phyloP scores from a whole-genome alignment of 805 yeast species.

The Barnettozyma salicaria region DNA sequence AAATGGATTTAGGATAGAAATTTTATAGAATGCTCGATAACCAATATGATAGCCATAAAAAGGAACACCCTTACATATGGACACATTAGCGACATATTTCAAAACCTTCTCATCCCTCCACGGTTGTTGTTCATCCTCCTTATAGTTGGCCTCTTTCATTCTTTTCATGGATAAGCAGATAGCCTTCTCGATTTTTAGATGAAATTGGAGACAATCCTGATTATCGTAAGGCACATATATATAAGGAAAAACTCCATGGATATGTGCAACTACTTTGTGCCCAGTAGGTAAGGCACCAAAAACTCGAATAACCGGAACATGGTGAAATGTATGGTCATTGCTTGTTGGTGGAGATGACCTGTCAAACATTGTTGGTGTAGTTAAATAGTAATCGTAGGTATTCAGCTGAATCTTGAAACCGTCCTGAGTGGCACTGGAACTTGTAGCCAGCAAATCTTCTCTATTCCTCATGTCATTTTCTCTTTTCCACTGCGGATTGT shows the following conservation, averaged over 20 bases:
- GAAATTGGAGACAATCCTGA: conserved; percentile 35
- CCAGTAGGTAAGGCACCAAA: conserved; percentile 68
- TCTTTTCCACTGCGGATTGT: too few species aligned
- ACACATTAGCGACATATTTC: conserved; percentile 51
- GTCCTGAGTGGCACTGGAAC: conserved; percentile 1
- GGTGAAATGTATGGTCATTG: conserved; percentile 27
- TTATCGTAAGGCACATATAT: conserved; percentile 60
- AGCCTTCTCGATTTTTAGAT: conserved; percentile 38
- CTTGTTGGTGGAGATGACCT: conserved; percentile 27
- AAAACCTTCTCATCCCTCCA: conserved; percentile 17
- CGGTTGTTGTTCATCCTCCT: conserved; percentile 1
- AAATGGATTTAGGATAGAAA: conserved; percentile 59
- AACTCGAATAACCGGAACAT: conserved; percentile 71
- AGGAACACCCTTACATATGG: conserved; percentile 67
- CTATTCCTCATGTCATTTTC: conserved; percentile 9
- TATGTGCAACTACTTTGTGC: conserved; percentile 55
- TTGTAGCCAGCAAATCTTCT: conserved; percentile 6
- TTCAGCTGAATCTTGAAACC: conserved; percentile 45
- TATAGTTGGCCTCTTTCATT: conserved; percentile 7
- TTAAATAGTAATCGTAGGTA: conserved; percentile 60
- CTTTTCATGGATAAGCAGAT: conserved; percentile 35
- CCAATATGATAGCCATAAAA: conserved; percentile 81
- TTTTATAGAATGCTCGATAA: conserved; percentile 57
- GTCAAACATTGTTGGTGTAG: conserved; percentile 51
- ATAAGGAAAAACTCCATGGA: conserved; percentile 85